Evolutionary conservation across 345 rosid genomes (phyloP), one percentile per base, ranked within the genome.

Genomic region (Melaleuca quinquenervia): DNA sequence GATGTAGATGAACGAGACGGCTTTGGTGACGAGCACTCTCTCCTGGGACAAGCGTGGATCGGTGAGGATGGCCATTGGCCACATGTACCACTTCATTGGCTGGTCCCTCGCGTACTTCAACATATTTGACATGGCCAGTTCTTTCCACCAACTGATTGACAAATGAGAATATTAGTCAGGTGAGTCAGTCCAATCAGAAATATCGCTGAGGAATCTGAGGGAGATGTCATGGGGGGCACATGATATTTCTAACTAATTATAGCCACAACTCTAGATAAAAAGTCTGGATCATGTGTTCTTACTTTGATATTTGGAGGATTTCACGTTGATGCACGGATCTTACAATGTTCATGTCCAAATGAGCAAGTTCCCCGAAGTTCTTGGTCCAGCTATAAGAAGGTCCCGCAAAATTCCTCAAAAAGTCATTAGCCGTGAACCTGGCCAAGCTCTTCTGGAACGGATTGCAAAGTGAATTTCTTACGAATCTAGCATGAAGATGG

Each of bases 51-150:
- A 45, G 29, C 32, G 36, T 21, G 58, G 52, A n/a, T 86, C 74
- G 49, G 83, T 27, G 36, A 83, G 51, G 21, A 75, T 27, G 10
- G 83, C 85, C 85, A 84, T 83, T 8, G 85, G 48, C 88, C 88
- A 86, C 83, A 53, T 74, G 86, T 84, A 86, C 88, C 88, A 86
- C 52, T 86, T 86, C 58, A 86, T 2, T 3, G 85, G 88, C 52
- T 86, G 75, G 53, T 86, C 85, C 64, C 88, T 86, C 2, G 64
- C 85, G 27, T 64, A 44, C 14, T 86, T 86, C 75, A 86, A n/a
- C 12, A 74, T 70, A 75, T 84, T 54, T 6, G 76, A 85, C 52
- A 86, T 13, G 27, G 84, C 88, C 52, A 86, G 78, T 8, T 86
- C 84, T 52, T 53, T 41, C 88, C 86, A 53, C 88, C 86, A 84